Evolutionary conservation across 2,329 filamentous ascomycete species (phyloP), one percentile per base, ranked within the genome.

Genomic region (Sphaerulina musiva): DNA sequence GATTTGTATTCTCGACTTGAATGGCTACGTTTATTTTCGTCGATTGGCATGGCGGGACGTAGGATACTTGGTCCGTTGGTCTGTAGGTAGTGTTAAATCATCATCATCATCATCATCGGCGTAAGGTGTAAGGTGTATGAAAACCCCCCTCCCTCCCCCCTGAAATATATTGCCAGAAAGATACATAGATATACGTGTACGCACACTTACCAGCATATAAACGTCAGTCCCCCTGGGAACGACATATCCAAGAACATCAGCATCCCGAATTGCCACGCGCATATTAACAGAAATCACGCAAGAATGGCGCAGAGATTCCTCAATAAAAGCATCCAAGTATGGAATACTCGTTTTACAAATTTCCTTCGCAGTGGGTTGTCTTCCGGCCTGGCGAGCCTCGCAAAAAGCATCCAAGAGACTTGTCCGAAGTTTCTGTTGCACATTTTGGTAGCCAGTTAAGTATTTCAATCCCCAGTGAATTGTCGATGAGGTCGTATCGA

Each of bases 401-500:
- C 23, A 6, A 32, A 42, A 44, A 4, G 44, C 17, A 9, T 8
- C 2, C 17, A 17, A 12, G 20, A 55, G n/a, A 11, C 29, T 42
- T 12, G 50, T 3, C 12, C 50, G 12, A 7, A 56, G 12, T 23
- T 46, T 49, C 3, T 96, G 72, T 75, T 75, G 73, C 2, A 64
- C 62, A 17, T 57, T 51, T 6, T 60, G 68, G 48, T 70, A 58
- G 32, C 60, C 62, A n/a, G 68, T 59, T 9, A 75, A 64, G 49
- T 63, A 63, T 46, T 74, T 75, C 6, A 74, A 34, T 2, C 60
- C 68, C 73, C 73, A 75, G 32, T 56, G 54, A 0, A 75, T 55
- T 0, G 72, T 72, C 7, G 69, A 72, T 9, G 69, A 66, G 1
- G 71, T 76, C 0, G 74, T 76, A 41, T 77, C 74, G 54, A 74